These are phyloP conservation scores for Craterostigma plantagineum DNA, from an alignment of 257 asterid genomes.

Conservation along the genomic window DNA sequence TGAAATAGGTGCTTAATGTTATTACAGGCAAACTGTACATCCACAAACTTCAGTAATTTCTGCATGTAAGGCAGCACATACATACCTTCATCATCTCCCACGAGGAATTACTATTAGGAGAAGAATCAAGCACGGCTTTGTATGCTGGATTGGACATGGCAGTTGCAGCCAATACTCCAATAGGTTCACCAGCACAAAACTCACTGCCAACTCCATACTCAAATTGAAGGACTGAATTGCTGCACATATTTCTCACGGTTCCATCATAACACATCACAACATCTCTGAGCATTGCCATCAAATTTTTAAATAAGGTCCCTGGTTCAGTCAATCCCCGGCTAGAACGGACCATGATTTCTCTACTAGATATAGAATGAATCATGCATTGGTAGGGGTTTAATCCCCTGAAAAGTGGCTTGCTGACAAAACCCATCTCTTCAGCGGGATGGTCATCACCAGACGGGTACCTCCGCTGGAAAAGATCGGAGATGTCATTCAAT, in stretches of 20 bases:
- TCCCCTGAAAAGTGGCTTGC: slow-evolving; percentile 73
- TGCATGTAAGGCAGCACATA: background rate
- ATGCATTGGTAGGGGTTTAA: slow-evolving; percentile 83
- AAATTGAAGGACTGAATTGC: slow-evolving; percentile 73
- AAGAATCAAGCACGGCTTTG: slow-evolving; percentile 97
- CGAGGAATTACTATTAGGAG: slow-evolving; percentile 86
- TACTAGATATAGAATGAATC: slow-evolving; percentile 82
- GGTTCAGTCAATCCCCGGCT: slow-evolving; percentile 89
- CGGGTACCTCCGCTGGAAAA: slow-evolving; percentile 53
- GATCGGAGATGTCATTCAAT: slow-evolving; percentile 50
- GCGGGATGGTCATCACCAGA: slow-evolving; percentile 34
- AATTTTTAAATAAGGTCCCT: slow-evolving; percentile 71
- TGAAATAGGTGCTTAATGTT: too few species aligned
- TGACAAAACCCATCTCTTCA: slow-evolving; percentile 66
- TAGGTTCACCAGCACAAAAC: slow-evolving; percentile 95
- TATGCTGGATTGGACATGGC: slow-evolving; percentile 99
- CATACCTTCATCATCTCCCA: slow-evolving; percentile 99
- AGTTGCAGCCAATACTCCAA: slow-evolving; percentile 96
- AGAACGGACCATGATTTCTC: slow-evolving; percentile 96
- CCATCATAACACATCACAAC: slow-evolving; percentile 82
- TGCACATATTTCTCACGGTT: slow-evolving; percentile 67
- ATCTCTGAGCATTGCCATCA: slow-evolving; percentile 95
- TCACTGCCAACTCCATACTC: slow-evolving; percentile 69
- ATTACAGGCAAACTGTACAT: too few species aligned
- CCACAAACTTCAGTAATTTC: too few species aligned